phyloP scores from a whole-genome alignment of 2,329 filamentous ascomycete species.

The Neonectria punicea region DNA sequence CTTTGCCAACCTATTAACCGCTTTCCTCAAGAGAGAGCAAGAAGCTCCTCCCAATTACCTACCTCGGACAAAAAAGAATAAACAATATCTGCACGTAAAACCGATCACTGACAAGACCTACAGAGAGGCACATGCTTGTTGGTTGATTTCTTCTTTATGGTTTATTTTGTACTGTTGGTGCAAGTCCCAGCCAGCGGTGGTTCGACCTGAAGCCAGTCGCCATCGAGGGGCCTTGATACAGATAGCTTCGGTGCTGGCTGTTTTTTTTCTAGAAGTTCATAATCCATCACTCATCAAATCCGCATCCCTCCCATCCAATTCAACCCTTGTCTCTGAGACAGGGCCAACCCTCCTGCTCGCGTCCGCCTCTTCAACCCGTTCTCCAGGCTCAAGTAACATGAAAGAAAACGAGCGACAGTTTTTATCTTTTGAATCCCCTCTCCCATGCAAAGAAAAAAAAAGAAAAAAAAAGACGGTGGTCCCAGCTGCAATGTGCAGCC shows the following conservation, averaged over 20 bases:
- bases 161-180: constrained; percentile 15
- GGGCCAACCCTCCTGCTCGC: constrained; percentile 1
- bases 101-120: constrained; percentile 1
- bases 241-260: constrained; percentile 20
- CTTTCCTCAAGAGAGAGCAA: background rate
- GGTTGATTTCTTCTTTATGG: constrained; percentile 11
- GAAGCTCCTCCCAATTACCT: no score
- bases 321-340: constrained; percentile 5
- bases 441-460: background rate
- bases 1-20: background rate
- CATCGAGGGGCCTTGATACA: constrained; percentile 14
- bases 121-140: background rate
- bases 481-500: constrained; percentile 17
- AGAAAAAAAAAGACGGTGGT: background rate
- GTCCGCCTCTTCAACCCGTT: constrained; percentile 3
- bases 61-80: background rate
- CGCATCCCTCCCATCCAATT: background rate
- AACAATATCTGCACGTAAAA: background rate
- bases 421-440: constrained; percentile 21
- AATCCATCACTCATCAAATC: constrained; percentile 29
- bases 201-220: constrained; percentile 18
- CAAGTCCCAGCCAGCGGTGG: constrained; percentile 19
- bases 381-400: background rate
- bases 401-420: constrained; percentile 16
- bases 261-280: constrained; percentile 24